Conservation (phyloP, 768 basidiomycete species). For the Hericium alpestre region DNA sequence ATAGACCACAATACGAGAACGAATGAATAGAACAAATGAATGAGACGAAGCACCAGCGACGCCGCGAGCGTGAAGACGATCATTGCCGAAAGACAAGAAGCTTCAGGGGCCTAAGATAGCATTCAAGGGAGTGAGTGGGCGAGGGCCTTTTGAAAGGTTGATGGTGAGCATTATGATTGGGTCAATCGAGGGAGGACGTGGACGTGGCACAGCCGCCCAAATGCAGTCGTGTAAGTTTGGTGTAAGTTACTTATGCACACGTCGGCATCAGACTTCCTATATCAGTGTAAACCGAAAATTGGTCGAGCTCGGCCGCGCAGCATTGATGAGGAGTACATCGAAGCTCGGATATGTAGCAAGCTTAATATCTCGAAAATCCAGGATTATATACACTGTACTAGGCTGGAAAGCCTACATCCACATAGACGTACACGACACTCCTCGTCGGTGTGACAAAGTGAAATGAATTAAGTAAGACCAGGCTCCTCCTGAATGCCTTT, state of each 20-base stretch:
- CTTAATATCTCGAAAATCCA: background rate
- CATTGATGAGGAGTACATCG: too few species aligned
- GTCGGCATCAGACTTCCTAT: too few species aligned
- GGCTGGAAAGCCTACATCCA: background rate
- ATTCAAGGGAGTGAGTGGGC: background rate
- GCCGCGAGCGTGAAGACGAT: slow-evolving; percentile 13
- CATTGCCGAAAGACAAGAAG: background rate
- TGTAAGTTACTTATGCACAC: too few species aligned
- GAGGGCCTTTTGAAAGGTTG: background rate
- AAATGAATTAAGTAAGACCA: slow-evolving; percentile 13
- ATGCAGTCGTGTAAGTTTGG: background rate
- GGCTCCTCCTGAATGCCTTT: slow-evolving; percentile 56
- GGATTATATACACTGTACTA: background rate
- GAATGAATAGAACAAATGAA: slow-evolving; percentile 50
- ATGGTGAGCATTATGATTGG: background rate
- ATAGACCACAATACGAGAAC: slow-evolving; percentile 30
- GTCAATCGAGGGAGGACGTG: slow-evolving; percentile 3
- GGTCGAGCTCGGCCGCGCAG: too few species aligned
- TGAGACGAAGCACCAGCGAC: slow-evolving; percentile 35
- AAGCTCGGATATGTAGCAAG: too few species aligned
- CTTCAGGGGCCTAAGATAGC: background rate
- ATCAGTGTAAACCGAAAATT: too few species aligned
- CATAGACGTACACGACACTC: background rate
- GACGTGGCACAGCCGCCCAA: background rate
- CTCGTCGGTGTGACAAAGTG: background rate